Conservation (phyloP, 1,284 basidiomycete species). For the Rugosomyces carneus region DNA sequence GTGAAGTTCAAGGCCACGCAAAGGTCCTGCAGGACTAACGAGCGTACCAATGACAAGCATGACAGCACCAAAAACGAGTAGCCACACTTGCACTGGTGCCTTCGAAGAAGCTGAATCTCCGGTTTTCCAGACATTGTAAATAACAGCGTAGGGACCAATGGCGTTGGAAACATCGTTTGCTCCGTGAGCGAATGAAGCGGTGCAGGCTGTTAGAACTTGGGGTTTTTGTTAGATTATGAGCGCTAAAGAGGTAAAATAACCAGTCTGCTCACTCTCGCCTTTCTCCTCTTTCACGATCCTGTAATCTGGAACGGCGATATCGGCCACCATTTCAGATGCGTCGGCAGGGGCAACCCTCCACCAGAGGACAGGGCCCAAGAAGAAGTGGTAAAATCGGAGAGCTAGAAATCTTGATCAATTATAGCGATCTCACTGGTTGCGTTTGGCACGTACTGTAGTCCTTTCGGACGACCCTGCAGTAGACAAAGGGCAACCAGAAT, state of each 20-base stretch:
- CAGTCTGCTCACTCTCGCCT: slow-evolving; percentile 6
- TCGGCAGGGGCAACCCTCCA: slow-evolving; percentile 20
- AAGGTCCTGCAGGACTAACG: not conserved
- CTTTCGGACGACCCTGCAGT: slow-evolving; percentile 22
- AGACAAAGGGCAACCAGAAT: slow-evolving; percentile 25
- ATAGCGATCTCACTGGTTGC: not conserved
- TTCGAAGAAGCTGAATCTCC: slow-evolving; percentile 17
- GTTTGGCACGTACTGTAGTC: slow-evolving; percentile 22
- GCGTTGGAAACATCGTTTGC: slow-evolving; percentile 26
- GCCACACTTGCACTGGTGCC: slow-evolving; percentile 21
- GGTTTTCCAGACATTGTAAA: slow-evolving; percentile 23
- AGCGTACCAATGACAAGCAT: slow-evolving; percentile 22
- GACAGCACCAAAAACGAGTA: slow-evolving; percentile 21
- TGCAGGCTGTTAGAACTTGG: slow-evolving; percentile 27
- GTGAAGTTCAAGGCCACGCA: not conserved
- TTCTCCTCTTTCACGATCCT: slow-evolving; percentile 16
- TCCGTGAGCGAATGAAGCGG: slow-evolving; percentile 26
- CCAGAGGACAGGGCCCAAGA: slow-evolving; percentile 23
- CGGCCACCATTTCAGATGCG: slow-evolving; percentile 8
- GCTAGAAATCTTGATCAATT: slow-evolving; percentile 11
- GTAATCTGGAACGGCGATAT: slow-evolving; percentile 23
- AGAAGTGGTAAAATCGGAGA: slow-evolving; percentile 24
- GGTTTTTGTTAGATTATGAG: not conserved
- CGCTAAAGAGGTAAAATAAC: not conserved
- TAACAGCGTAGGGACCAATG: slow-evolving; percentile 26